A percentile compares a stretch with the other conserved stretches of the same genome.
These are phyloP conservation scores for Anacardium occidentale DNA, from an alignment of 345 rosid species.

Conservation along the genomic window DNA sequence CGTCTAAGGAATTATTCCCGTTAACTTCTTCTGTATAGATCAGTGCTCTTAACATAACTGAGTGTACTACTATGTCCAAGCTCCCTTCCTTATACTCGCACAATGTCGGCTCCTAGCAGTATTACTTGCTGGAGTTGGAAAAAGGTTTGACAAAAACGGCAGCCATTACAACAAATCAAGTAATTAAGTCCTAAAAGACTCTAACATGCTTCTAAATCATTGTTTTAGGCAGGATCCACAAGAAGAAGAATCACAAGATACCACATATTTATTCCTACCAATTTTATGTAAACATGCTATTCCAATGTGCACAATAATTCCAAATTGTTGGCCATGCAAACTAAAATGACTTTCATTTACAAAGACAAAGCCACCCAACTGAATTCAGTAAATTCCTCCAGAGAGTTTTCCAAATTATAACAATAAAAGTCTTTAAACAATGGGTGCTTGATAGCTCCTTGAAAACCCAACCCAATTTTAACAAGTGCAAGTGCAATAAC, in stretches of 20 bases:
- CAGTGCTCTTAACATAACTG: background rate
- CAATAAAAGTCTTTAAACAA: background rate
- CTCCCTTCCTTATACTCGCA: no score
- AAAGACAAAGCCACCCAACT: background rate
- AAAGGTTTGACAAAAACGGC: background rate
- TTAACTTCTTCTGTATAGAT: background rate
- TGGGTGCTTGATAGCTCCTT: background rate
- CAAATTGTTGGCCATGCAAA: background rate
- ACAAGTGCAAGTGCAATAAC: background rate
- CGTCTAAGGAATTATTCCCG: slow-evolving; percentile 1
- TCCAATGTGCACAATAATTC: background rate
- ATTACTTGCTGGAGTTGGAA: background rate
- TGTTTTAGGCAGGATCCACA: background rate
- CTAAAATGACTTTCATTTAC: background rate
- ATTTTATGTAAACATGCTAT: background rate
- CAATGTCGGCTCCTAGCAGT: no score
- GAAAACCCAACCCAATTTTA: background rate
- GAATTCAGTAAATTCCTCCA: background rate
- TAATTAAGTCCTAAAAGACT: background rate
- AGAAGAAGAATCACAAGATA: background rate
- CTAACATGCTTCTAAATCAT: background rate
- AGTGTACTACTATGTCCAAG: no score
- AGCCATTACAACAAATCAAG: background rate
- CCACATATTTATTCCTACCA: background rate
- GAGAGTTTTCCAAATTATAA: background rate